A percentile compares a stretch with the other conserved stretches of the same genome.
phyloP scores from a whole-genome alignment of 805 yeast genomes.

The Metschnikowia borealis region DNA sequence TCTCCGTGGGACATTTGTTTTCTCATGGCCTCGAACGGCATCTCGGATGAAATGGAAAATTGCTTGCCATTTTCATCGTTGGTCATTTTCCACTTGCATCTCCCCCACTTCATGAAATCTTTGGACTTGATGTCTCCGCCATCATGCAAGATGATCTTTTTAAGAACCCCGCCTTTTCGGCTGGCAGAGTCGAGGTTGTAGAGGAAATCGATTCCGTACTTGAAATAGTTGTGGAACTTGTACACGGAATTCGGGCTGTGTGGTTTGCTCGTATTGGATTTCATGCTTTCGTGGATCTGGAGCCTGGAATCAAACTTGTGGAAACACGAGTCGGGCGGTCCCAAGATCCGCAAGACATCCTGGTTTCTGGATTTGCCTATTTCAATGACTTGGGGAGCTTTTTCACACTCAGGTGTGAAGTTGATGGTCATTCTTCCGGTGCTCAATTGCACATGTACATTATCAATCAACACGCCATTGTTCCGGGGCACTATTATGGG shows the following conservation, averaged over 20 bases:
- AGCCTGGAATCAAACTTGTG: conserved; percentile 43
- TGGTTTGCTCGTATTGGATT: conserved; percentile 17
- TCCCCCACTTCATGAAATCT: conserved; percentile 52
- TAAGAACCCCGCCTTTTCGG: conserved; percentile 31
- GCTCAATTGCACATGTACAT: conserved; percentile 15
- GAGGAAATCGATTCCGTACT: conserved; percentile 51
- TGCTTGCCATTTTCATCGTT: conserved; percentile 8
- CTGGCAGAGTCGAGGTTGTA: conserved; percentile 37
- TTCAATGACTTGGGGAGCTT: conserved; percentile 4
- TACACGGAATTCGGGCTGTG: conserved; percentile 16
- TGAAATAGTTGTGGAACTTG: conserved; percentile 55
- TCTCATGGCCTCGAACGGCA: conserved; percentile 23
- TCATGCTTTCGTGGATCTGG: conserved; percentile 27
- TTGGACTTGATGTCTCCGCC: conserved; percentile 49
- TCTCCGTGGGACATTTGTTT: conserved; percentile 10
- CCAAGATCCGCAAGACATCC: conserved; percentile 43
- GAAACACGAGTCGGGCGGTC: conserved; percentile 55
- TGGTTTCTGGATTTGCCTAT: conserved; percentile 49
- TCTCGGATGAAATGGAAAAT: conserved; percentile 20
- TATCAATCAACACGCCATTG: conserved; percentile 7
- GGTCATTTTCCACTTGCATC: conserved; percentile 42
- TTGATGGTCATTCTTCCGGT: conserved; percentile 24
- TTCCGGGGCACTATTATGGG: neutral
- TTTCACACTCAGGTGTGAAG: conserved; percentile 8
- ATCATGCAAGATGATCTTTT: conserved; percentile 48